Percentiles rank a stretch among this genome's conserved stretches.
phyloP scores from a whole-genome alignment of 1,139 yeast species.

The Yamadazyma buinensis region DNA sequence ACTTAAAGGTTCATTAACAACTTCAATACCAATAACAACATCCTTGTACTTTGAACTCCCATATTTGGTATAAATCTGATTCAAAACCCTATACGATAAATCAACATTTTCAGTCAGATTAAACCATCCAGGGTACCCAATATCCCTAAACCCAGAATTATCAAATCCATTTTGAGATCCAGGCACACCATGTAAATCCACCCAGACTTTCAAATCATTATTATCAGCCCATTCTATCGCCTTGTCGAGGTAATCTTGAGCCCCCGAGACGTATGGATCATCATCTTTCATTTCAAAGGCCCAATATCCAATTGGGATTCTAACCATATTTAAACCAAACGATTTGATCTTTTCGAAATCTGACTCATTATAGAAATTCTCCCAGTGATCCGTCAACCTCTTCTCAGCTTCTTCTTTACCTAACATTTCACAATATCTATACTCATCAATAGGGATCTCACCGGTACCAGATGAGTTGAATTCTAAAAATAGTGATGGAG shows the following conservation, averaged over 20 bases:
- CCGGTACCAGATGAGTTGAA: constrained; percentile 25
- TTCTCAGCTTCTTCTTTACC: constrained; percentile 57
- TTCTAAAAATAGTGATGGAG: constrained; percentile 72
- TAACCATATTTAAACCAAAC: constrained; percentile 77
- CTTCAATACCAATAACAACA: constrained; percentile 78
- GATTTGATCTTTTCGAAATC: constrained; percentile 63
- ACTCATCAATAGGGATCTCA: constrained; percentile 83
- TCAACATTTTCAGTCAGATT: constrained; percentile 45
- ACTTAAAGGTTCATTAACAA: constrained; percentile 87
- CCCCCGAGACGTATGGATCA: constrained; percentile 92
- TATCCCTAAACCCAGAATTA: constrained; percentile 82
- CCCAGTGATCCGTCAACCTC: constrained; percentile 71
- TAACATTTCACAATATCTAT: constrained; percentile 58
- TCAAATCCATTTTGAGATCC: constrained; percentile 98
- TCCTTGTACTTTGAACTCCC: constrained; percentile 55
- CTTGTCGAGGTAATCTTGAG: constrained; percentile 63
- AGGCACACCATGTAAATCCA: constrained; percentile 93
- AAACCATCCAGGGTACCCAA: constrained; percentile 45
- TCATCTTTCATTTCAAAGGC: constrained; percentile 60
- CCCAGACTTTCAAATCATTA: constrained; percentile 72
- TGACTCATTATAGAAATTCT: constrained; percentile 65
- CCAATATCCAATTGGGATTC: constrained; percentile 97
- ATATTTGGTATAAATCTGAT: constrained; percentile 51
- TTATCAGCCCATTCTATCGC: constrained; percentile 75
- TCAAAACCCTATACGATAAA: constrained; percentile 49